Evolutionary conservation across 2,329 filamentous ascomycete species (phyloP).

Genomic region (Aspergillus floridensis): DNA sequence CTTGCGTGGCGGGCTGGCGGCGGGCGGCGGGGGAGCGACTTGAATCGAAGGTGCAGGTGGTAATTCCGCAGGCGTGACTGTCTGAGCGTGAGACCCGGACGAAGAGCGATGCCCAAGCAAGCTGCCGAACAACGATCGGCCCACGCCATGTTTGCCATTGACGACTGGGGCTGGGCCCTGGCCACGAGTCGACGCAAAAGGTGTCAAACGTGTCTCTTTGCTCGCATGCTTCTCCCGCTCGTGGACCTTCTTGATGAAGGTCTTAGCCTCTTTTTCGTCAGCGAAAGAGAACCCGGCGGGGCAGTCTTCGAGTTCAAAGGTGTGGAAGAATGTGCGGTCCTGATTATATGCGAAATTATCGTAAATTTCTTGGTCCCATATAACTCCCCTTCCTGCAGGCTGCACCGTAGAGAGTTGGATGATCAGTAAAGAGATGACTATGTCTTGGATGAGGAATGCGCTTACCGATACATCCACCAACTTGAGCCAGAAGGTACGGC

Average conservation of each 20-base stretch:
- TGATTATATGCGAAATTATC: slow-evolving; percentile 94
- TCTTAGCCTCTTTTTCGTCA: slow-evolving; percentile 96
- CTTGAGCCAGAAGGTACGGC: slow-evolving; percentile 96
- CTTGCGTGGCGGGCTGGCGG: slow-evolving; percentile 33
- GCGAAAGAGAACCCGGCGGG: slow-evolving; percentile 86
- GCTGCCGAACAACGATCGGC: slow-evolving; percentile 53
- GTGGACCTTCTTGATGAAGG: slow-evolving; percentile 96
- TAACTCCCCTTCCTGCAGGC: slow-evolving; percentile 76
- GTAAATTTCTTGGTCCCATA: slow-evolving; percentile 98
- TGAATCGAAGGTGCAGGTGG: slow-evolving; percentile 29
- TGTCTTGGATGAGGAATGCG: slow-evolving; percentile 18
- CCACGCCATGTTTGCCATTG: slow-evolving; percentile 45
- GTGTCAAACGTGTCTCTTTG: slow-evolving; percentile 76
- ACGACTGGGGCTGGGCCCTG: slow-evolving; percentile 44
- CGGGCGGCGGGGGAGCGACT: slow-evolving; percentile 32
- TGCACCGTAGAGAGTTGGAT: slow-evolving; percentile 36
- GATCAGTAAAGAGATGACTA: slow-evolving; percentile 13
- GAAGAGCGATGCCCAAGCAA: slow-evolving; percentile 52
- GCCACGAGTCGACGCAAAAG: slow-evolving; percentile 60
- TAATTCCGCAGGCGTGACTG: slow-evolving; percentile 22
- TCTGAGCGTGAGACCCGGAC: slow-evolving; percentile 36
- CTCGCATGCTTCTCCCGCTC: slow-evolving; percentile 94
- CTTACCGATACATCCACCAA: slow-evolving; percentile 92
- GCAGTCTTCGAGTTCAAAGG: slow-evolving; percentile 92
- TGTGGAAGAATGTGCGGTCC: slow-evolving; percentile 95